Evolutionary conservation across 2,329 filamentous ascomycete genomes (phyloP).

Genomic region (Aspergillus bombycis): DNA sequence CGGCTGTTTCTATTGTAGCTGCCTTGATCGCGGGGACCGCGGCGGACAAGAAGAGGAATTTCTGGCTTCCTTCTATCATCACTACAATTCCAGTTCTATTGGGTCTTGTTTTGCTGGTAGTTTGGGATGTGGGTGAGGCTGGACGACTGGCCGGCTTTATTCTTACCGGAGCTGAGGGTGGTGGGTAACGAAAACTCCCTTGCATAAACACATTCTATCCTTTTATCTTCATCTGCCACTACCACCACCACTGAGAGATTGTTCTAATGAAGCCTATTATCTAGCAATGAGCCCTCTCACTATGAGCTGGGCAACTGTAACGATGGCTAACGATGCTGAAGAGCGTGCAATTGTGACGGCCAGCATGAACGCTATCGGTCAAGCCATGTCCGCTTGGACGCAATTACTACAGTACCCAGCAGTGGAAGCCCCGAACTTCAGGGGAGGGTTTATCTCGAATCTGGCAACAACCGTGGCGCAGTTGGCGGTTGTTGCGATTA

Average conservation of each 20-base stretch:
- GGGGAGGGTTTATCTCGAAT: not conserved
- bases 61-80: not conserved
- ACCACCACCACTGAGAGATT: not conserved
- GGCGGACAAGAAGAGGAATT: not conserved
- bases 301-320: constrained; percentile 46
- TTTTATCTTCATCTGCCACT: not conserved
- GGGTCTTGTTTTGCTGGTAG: not conserved
- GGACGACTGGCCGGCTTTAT: not conserved
- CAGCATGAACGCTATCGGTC: constrained; percentile 50
- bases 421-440: constrained; percentile 39
- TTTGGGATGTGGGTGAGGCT: not conserved
- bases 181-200: not conserved
- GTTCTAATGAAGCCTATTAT: not conserved
- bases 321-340: constrained; percentile 45
- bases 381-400: constrained; percentile 45
- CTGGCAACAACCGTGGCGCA: not conserved
- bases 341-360: constrained; percentile 48
- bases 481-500: not conserved
- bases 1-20: constrained; percentile 41
- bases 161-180: not conserved
- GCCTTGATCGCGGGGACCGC: not conserved
- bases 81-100: not conserved
- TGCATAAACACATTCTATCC: not conserved
- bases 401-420: constrained; percentile 47
- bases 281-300: constrained; percentile 34